Evolutionary conservation across 2,329 filamentous ascomycete species (phyloP).

Genomic region (Cladosporium sp.): DNA sequence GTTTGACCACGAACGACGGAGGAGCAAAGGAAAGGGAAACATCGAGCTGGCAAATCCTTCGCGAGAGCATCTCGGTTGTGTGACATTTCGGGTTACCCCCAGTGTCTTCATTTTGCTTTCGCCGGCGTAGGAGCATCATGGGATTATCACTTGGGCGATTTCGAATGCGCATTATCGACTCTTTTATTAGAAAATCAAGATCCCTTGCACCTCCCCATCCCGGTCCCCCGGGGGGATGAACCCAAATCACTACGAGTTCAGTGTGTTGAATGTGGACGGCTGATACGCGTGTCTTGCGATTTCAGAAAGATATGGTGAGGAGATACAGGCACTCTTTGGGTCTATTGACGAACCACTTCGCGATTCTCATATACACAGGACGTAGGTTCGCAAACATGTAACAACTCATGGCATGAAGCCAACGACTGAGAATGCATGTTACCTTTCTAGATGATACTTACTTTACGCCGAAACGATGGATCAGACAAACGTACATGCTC

Average conservation of each 20-base stretch:
- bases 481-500: neutral
- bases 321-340: neutral
- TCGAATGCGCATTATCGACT: constrained; percentile 18
- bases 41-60: constrained; percentile 9
- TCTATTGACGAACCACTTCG: neutral
- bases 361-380: neutral
- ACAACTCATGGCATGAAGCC: neutral
- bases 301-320: neutral
- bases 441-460: no score
- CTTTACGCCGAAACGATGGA: no score
- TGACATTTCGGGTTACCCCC: neutral
- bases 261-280: neutral
- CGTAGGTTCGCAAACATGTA: neutral
- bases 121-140: constrained; percentile 18
- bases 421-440: no score
- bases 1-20: constrained; percentile 13
- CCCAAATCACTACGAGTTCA: constrained; percentile 12
- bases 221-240: constrained; percentile 13
- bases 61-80: constrained; percentile 7
- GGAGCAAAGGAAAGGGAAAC: neutral
- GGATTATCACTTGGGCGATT: constrained; percentile 13
- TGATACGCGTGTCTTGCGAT: neutral
- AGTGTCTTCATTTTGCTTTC: constrained; percentile 15
- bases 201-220: constrained; percentile 13
- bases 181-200: constrained; percentile 18